Conservation (phyloP, 1,139 yeast species). For the Kluyveromyces sp. region DNA sequence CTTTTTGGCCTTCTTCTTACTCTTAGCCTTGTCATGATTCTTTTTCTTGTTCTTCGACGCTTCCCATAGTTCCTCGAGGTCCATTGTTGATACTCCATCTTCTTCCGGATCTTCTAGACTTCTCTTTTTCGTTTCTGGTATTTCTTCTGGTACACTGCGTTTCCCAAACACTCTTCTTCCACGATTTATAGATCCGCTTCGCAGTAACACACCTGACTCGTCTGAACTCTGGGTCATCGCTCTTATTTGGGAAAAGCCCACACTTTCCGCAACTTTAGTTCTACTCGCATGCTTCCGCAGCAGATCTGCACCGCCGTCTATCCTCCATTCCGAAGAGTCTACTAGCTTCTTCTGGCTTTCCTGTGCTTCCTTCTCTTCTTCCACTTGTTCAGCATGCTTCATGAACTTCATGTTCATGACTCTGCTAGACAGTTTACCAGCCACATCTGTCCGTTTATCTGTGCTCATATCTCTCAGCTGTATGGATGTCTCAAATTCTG, state of each 20-base stretch:
- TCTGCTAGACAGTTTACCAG: constrained; percentile 28
- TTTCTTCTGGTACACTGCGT: not conserved
- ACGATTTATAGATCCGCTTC: constrained; percentile 10
- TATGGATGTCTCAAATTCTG: too few relatives aligned
- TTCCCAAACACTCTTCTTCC: constrained; percentile 32
- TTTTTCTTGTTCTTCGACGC: constrained; percentile 2
- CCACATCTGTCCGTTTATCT: constrained; percentile 13
- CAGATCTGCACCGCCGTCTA: constrained; percentile 4
- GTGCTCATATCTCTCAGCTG: too few relatives aligned
- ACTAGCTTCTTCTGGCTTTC: constrained; percentile 39
- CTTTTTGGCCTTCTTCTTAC: constrained; percentile 1
- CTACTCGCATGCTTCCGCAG: constrained; percentile 14
- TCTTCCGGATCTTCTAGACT: not conserved
- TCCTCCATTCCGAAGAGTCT: constrained; percentile 30
- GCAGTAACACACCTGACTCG: constrained; percentile 7
- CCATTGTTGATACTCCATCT: not conserved
- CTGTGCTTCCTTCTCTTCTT: constrained; percentile 34
- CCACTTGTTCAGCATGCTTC: constrained; percentile 39
- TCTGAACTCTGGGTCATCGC: not conserved
- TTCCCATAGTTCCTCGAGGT: constrained; percentile 4
- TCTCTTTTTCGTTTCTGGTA: not conserved
- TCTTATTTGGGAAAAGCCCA: constrained; percentile 45
- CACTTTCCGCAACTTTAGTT: constrained; percentile 31
- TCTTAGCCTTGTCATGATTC: not conserved
- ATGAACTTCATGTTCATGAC: constrained; percentile 45